phyloP scores from a whole-genome alignment of 805 yeast species.

The Lipomyces orientalis region DNA sequence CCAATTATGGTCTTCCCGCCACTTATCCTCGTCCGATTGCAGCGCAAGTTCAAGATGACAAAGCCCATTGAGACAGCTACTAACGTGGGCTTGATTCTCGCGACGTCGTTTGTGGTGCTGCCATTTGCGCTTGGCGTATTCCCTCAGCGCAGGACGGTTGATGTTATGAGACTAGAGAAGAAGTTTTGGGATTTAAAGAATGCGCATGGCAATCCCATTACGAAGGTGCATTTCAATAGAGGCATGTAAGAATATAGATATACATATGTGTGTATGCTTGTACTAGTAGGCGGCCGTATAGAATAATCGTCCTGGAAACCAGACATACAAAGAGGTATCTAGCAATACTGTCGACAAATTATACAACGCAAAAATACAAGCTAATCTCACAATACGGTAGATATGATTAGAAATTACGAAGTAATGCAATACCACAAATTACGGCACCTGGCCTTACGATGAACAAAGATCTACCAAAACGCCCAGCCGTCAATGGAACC shows the following conservation, averaged over 20 bases:
- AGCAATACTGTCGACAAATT: background rate
- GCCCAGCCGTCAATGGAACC: constrained; percentile 56
- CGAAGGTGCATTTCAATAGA: constrained; percentile 82
- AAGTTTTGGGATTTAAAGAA: constrained; percentile 67
- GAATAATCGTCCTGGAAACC: background rate
- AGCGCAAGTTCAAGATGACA: constrained; percentile 73
- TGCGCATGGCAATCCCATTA: constrained; percentile 61
- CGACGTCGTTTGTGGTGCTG: constrained; percentile 82
- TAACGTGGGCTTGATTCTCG: constrained; percentile 85
- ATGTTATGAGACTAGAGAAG: constrained; percentile 65
- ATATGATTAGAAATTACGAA: background rate
- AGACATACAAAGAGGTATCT: no score
- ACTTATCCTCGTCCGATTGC: constrained; percentile 75
- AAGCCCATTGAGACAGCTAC: constrained; percentile 66
- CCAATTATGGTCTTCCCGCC: constrained; percentile 99
- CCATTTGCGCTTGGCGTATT: constrained; percentile 96
- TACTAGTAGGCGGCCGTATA: background rate
- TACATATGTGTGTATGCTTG: background rate
- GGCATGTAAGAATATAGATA: constrained; percentile 65
- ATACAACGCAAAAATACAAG: background rate
- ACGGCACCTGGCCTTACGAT: no score
- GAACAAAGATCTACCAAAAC: constrained; percentile 56
- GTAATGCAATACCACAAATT: background rate
- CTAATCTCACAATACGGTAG: background rate
- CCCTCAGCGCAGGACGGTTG: constrained; percentile 81